These are phyloP conservation scores for Daldinia sp. DNA, from an alignment of 2,329 filamentous ascomycete species.

Conservation along the genomic window DNA sequence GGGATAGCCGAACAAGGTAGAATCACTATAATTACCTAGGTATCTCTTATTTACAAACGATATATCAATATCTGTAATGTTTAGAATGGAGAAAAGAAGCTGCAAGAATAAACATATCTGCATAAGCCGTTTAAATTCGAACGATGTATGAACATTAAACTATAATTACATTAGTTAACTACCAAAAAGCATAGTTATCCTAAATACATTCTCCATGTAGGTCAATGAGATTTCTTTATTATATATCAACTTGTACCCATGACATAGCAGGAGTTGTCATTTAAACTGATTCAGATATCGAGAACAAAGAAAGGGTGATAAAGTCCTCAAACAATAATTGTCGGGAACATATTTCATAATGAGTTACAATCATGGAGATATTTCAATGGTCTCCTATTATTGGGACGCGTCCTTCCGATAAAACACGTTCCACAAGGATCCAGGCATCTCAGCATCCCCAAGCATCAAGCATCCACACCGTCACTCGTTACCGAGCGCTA, in stretches of 20 bases:
- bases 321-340: neutral
- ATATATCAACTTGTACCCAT: neutral
- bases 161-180: too few species aligned
- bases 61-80: too few species aligned
- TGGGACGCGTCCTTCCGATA: constrained; percentile 30
- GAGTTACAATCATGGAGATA: constrained; percentile 8
- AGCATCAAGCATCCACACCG: constrained; percentile 18
- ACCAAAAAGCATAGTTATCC: too few species aligned
- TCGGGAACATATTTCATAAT: neutral
- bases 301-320: constrained; percentile 11
- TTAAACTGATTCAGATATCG: constrained; percentile 7
- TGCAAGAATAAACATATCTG: neutral
- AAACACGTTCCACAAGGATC: constrained; percentile 34
- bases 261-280: neutral
- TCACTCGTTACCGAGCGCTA: constrained; percentile 23
- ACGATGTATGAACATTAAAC: neutral
- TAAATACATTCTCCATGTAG: too few species aligned
- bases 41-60: too few species aligned
- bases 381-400: constrained; percentile 18
- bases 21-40: too few species aligned
- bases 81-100: too few species aligned
- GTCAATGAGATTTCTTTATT: neutral
- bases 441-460: too few species aligned
- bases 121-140: neutral
- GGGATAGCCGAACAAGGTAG: too few species aligned